These are phyloP conservation scores for Cyphellophora attinorum DNA, from an alignment of 2,329 filamentous ascomycete genomes.

Conservation along the genomic window DNA sequence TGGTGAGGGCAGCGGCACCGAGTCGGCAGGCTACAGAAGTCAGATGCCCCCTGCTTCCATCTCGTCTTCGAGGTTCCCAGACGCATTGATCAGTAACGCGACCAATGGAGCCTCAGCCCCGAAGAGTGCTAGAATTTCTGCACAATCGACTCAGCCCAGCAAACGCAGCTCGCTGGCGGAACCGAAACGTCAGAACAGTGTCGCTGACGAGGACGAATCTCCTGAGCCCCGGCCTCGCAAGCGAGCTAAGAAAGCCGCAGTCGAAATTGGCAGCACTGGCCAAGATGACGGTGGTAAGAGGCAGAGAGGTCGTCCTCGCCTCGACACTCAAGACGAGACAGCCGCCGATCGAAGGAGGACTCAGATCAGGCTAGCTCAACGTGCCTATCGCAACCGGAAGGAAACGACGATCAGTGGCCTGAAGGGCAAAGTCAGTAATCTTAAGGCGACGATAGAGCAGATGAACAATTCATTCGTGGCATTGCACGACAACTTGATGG, in stretches of 20 bases:
- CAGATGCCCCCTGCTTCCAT: too few species aligned
- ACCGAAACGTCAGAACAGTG: too few species aligned
- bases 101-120: too few species aligned
- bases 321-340: conserved; percentile 69
- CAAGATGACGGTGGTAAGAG: conserved; percentile 13
- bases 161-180: conserved; percentile 9
- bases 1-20: too few species aligned
- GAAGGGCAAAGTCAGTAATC: conserved; percentile 57
- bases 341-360: conserved; percentile 73
- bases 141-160: conserved; percentile 1
- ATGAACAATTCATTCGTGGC: conserved; percentile 64
- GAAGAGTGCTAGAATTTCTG: too few species aligned
- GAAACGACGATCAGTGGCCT: conserved; percentile 69
- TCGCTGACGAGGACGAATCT: too few species aligned
- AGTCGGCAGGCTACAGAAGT: too few species aligned
- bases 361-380: conserved; percentile 77
- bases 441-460: conserved; percentile 61
- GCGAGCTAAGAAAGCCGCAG: conserved; percentile 6
- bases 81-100: too few species aligned
- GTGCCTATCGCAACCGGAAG: conserved; percentile 72
- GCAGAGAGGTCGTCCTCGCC: conserved; percentile 60
- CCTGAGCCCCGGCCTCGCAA: conserved; percentile 6
- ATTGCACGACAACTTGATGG: conserved; percentile 54
- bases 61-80: too few species aligned
- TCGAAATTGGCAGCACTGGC: conserved; percentile 6